Percentiles rank a stretch among this genome's conserved stretches.
These are phyloP conservation scores for Paramarasmius palmivorus DNA, from an alignment of 1,284 basidiomycete genomes.

Conservation along the genomic window DNA sequence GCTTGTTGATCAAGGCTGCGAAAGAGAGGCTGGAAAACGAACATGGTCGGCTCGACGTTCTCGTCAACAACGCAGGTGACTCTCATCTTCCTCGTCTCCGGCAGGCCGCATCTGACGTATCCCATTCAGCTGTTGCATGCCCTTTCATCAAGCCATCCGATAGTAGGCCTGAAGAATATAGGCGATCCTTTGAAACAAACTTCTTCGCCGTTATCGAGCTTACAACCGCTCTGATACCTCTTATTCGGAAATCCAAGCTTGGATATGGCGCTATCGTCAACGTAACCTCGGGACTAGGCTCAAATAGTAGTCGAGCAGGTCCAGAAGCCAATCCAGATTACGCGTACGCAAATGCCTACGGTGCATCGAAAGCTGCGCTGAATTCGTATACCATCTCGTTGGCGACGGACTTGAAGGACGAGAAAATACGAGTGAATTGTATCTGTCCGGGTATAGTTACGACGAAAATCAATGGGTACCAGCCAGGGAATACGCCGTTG, in stretches of 20 bases:
- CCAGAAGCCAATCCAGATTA: too few species aligned
- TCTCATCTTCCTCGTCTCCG: too few species aligned
- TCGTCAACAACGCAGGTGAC: constrained; percentile 52
- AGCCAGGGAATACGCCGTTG: constrained; percentile 34
- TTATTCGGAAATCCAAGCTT: constrained; percentile 26
- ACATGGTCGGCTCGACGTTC: constrained; percentile 44
- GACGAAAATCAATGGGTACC: constrained; percentile 39
- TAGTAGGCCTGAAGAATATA: constrained; percentile 31
- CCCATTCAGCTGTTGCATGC: constrained; percentile 22
- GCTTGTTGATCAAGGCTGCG: constrained; percentile 33
- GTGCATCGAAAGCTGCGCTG: constrained; percentile 17
- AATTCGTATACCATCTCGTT: constrained; percentile 17
- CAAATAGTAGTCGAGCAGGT: constrained; percentile 16
- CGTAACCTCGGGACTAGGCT: too few species aligned
- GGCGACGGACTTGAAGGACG: constrained; percentile 17
- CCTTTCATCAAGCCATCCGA: constrained; percentile 30
- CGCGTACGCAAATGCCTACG: constrained; percentile 10
- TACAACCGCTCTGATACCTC: constrained; percentile 34
- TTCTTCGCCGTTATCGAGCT: constrained; percentile 39
- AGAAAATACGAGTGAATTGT: constrained; percentile 31
- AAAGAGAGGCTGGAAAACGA: constrained; percentile 35
- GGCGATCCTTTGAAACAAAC: constrained; percentile 38
- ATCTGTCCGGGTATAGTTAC: constrained; percentile 43
- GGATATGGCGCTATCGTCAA: constrained; percentile 22
- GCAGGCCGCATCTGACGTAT: too few species aligned